Percentiles rank a stretch among this genome's conserved stretches.
phyloP scores from a whole-genome alignment of 2,329 filamentous ascomycete species.

The Fusarium begoniae region DNA sequence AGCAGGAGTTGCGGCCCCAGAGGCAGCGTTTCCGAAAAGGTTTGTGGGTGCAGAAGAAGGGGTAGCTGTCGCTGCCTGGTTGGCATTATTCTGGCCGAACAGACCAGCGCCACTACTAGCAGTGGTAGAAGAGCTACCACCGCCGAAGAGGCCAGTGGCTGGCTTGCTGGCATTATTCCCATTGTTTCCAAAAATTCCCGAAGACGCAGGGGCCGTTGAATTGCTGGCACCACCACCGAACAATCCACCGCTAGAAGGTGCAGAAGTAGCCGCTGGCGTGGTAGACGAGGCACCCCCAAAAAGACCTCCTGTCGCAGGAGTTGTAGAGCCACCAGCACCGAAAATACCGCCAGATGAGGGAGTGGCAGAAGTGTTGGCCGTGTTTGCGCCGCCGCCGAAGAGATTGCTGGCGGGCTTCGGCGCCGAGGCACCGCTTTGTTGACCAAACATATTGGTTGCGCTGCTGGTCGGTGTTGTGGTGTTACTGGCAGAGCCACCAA shows the following conservation, averaged over 20 bases:
- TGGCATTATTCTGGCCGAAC: constrained; percentile 43
- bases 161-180: constrained; percentile 33
- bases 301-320: constrained; percentile 32
- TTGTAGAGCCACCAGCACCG: constrained; percentile 40
- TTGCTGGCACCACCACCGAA: constrained; percentile 38
- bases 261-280: constrained; percentile 40
- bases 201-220: constrained; percentile 43
- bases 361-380: constrained; percentile 33
- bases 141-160: constrained; percentile 42
- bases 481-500: constrained; percentile 38
- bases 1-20: constrained; percentile 49
- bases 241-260: constrained; percentile 34
- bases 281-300: constrained; percentile 40
- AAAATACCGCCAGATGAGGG: constrained; percentile 36
- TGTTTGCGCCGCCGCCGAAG: constrained; percentile 39
- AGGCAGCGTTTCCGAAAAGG: constrained; percentile 44
- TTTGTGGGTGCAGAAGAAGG: constrained; percentile 42
- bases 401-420: constrained; percentile 42
- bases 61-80: constrained; percentile 32
- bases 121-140: constrained; percentile 40
- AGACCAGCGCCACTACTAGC: constrained; percentile 22
- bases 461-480: constrained; percentile 43
- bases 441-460: constrained; percentile 46
- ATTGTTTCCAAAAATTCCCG: constrained; percentile 47
- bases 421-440: constrained; percentile 41